Percentiles rank a stretch among this genome's conserved stretches.
phyloP scores from a whole-genome alignment of 352 stramenopile genomes.

The Phytophthora pinifolia region DNA sequence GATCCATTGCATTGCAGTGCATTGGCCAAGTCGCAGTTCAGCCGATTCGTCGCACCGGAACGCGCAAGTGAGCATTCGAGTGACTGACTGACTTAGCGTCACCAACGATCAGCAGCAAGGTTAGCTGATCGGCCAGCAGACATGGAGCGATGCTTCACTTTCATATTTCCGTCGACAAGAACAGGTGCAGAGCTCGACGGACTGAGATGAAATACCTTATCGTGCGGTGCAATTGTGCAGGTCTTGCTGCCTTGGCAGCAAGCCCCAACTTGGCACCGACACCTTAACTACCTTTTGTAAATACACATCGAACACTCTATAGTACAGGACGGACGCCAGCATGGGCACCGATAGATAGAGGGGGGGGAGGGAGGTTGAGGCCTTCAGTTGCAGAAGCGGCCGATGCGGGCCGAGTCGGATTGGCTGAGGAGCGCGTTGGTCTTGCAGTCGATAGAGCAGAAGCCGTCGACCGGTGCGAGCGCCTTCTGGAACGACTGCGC shows the following conservation, averaged over 20 bases:
- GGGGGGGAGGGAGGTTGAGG: background rate
- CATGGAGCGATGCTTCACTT: no score
- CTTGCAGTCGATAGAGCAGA: slow-evolving; percentile 89
- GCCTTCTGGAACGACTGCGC: slow-evolving; percentile 67
- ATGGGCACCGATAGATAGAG: slow-evolving; percentile 37
- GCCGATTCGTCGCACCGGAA: slow-evolving; percentile 21
- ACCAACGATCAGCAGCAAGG: slow-evolving; percentile 15
- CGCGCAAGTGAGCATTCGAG: slow-evolving; percentile 14
- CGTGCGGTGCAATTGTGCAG: slow-evolving; percentile 27
- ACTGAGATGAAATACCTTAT: slow-evolving; percentile 30
- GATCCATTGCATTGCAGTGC: no score
- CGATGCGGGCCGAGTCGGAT: slow-evolving; percentile 66
- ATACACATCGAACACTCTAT: slow-evolving; percentile 37
- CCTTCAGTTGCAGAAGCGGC: slow-evolving; percentile 49
- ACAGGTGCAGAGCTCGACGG: background rate
- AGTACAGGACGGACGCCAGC: slow-evolving; percentile 28
- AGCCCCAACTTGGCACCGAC: slow-evolving; percentile 17
- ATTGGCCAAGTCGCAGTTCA: no score
- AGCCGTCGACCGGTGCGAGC: slow-evolving; percentile 60
- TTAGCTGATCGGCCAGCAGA: slow-evolving; percentile 19
- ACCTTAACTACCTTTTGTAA: slow-evolving; percentile 32
- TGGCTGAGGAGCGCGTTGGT: slow-evolving; percentile 78
- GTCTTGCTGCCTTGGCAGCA: background rate
- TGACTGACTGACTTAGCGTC: no score
- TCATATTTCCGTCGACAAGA: background rate